Evolutionary conservation across 2,329 filamentous ascomycete species (phyloP), one percentile per base, ranked within the genome.

Genomic region (Fusarium setosum): DNA sequence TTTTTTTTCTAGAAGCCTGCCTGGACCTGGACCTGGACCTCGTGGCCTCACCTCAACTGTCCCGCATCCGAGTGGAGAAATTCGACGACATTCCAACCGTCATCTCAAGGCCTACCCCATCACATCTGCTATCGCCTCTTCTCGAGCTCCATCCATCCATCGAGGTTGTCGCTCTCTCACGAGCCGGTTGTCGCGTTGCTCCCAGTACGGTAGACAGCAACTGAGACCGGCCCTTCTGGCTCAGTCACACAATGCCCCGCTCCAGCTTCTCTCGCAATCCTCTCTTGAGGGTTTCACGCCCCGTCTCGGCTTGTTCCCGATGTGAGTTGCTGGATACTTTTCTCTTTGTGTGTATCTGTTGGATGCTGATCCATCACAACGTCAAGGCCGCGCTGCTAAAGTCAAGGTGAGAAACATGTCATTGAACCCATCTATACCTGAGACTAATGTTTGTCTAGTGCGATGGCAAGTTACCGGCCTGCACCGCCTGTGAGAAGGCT

Each of bases 391-490:
- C 61, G 88, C 91, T 62, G 94, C 95, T 53, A 99, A 99, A 82
- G 94, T 98, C 76, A 97, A 96, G 84, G 89, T 90, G 55, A 69
- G 31, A 47, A 35, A 31, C 24, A 24, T 42, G 24, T 23, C 21
- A 35, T n/a, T 17, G 29, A 26, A 48, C 18, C 18, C 35, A 32
- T 32, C 49, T 37, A 21, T 26, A 42, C 18, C 17, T 21, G 21
- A 32, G 31, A 44, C 59, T 70, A 49, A 71, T 38, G 6, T 26
- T 9, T 45, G 23, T 37, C n/a, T 73, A 91, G 88, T 99, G 96
- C 74, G 96, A 98, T 80, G 95, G 96, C 63, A 97, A 97, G 78
- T 83, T 98, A 34, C 96, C 96, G 11, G 94, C 94, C 8, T 99
- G 96, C 75, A 96, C 94, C 8, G 95, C 95, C 17, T 98, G 96